Conservation (phyloP, 306 rosid genomes). For the Casuarina glauca region DNA sequence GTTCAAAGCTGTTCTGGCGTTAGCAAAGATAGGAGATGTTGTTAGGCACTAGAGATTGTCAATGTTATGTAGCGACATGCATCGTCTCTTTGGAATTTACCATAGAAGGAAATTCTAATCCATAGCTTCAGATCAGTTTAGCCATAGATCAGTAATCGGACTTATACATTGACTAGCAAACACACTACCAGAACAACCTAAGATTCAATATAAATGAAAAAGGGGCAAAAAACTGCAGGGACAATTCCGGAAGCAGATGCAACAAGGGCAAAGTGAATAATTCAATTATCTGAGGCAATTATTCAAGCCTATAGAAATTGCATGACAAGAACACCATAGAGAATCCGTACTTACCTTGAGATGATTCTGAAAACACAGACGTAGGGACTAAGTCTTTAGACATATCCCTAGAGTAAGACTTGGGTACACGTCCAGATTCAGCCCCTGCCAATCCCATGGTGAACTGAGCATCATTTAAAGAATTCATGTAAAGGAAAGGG, state of each 20-base stretch:
- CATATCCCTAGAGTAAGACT: slow-evolving; percentile 65
- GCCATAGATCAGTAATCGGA: neutral
- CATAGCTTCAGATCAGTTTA: neutral
- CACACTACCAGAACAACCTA: neutral
- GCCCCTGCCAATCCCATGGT: slow-evolving; percentile 84
- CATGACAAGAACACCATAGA: neutral
- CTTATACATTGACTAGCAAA: neutral
- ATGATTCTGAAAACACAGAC: slow-evolving; percentile 79
- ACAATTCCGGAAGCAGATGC: slow-evolving; percentile 8
- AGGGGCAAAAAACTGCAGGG: slow-evolving; percentile 1
- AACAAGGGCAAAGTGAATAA: slow-evolving; percentile 7
- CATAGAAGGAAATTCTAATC: neutral
- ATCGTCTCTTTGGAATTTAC: neutral
- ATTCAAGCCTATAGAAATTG: slow-evolving; percentile 3
- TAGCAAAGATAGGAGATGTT: neutral
- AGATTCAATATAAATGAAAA: neutral
- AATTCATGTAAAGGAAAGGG: slow-evolving; percentile 27
- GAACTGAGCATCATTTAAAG: slow-evolving; percentile 53
- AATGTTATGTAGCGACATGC: neutral
- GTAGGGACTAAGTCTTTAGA: slow-evolving; percentile 62
- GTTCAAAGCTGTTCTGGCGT: neutral
- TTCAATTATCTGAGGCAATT: slow-evolving; percentile 6
- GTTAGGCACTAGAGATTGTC: neutral
- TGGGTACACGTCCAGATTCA: slow-evolving; percentile 58
- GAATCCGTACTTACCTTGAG: slow-evolving; percentile 51